Evolutionary conservation across 768 basidiomycete species (phyloP), one percentile per base, ranked within the genome.

Genomic region (Macrocybe gigantea): DNA sequence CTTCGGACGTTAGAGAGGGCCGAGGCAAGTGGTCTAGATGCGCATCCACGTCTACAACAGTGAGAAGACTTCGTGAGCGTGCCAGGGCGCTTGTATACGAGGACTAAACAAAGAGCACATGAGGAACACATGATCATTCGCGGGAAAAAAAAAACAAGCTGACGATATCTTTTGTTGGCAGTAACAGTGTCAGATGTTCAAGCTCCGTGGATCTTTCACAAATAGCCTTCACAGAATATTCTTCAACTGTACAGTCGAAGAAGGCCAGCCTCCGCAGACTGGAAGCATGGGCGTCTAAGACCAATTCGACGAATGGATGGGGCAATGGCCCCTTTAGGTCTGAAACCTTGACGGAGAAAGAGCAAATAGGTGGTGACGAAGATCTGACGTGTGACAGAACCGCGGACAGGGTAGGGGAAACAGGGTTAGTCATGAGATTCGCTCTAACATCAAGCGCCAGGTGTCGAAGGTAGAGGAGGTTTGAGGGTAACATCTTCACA

Each of bases 151-250:
- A 38, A 33, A 6, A 38, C 6, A 11, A 59, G 15, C 72, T 37
- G 41, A 79, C 79, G 30, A 77, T 53, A 4, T 81, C 77, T 53
- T 72, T 76, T 43, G 70, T 59, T 3, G 80, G 77, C n/a, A 83
- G 56, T 22, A 71, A 62, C 8, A 84, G 50, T 36, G 73, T 73
- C 5, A 85, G 60, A 44, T 73, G 63, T 56, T 80, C 75, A 14
- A 85, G 67, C 12, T 66, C 54, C 3, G 58, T 49, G 55, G 80
- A 82, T 13, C 55, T 48, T 13, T 62, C 59, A 54, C 72, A 74
- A 9, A 83, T 69, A 14, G 59, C 55, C 10, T 56, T 46, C 7
- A 82, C 56, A 12, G 69, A 67, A 7, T 73, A 69, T 6, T 59
- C 53, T 32, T 62, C 64, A 1, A 82, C 46, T 2, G 55, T 53